Evolutionary conservation across 192 early-diverging fungal species (phyloP), one percentile per base, ranked within the genome.

Genomic region (Coemansia sp.): DNA sequence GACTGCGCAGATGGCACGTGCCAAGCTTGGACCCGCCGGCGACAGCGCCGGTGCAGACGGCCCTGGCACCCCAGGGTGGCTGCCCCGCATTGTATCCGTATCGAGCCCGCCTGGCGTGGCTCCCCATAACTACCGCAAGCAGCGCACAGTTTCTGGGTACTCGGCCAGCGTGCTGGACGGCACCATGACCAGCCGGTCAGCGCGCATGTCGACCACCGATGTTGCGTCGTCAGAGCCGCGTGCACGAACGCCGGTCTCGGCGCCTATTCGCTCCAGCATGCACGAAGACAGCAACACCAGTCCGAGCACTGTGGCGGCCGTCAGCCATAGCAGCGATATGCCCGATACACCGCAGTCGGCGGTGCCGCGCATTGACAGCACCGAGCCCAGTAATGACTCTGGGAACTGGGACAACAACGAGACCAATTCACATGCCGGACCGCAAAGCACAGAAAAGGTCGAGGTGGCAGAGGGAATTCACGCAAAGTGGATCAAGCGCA

Each of bases 401-500:
- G 37, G 55, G 29, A 61, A 35, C 38, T 62, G 61, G 60, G 53
- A 62, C 41, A 58, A 47, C 16, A 37, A 43, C 31, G 66, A 49
- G 1, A 47, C 21, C 21, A 66, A 50, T n/a, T 59, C 70, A 47
- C 69, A 63, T 31, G 59, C 62, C 29, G 63, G 52, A 7, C 16
- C 59, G 19, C 50, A 54, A 19, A 47, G 59, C 54, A 59, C 43
- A 4, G 49, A 23, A 21, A 21, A 37, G n/a, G 7, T 31, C 9
- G 25, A 4, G 58, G 5, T 19, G 43, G 38, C 62, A 3, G 62
- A 27, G 1, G 64, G 38, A 2, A 23, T 50, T 0, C 59, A 69
- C 37, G 50, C 63, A 51, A 70, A 75, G 61, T 75, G 72, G 72
- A 71, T 80, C 38, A 74, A 80, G 69, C 77, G 77, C 77, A 74